phyloP scores from a whole-genome alignment of 2,329 filamentous ascomycete genomes.

The Endoconidiophora polonica region DNA sequence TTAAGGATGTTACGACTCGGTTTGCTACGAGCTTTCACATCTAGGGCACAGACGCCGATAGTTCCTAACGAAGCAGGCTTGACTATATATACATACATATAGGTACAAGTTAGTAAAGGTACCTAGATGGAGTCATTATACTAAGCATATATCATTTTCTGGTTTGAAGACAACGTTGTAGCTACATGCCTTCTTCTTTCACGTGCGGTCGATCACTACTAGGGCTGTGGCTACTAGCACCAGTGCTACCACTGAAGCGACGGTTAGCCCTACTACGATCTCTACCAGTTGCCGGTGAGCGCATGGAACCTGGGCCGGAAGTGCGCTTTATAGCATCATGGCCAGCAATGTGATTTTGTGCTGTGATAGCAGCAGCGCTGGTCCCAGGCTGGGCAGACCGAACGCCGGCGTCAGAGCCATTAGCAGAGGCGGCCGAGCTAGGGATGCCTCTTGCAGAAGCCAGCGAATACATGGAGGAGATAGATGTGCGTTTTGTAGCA shows the following conservation, averaged over 20 bases:
- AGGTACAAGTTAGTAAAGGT: conserved; percentile 13
- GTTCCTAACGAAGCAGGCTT: conserved; percentile 46
- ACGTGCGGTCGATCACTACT: conserved; percentile 51
- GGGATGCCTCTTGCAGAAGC: conserved; percentile 40
- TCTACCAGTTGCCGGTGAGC: conserved; percentile 31
- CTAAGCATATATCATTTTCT: too few relatives aligned
- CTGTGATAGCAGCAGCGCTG: conserved; percentile 4
- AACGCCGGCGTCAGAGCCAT: conserved; percentile 32
- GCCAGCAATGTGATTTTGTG: conserved; percentile 6
- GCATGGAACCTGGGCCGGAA: conserved; percentile 16
- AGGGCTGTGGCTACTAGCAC: conserved; percentile 65
- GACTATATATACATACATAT: conserved; percentile 19
- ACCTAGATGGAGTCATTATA: background rate
- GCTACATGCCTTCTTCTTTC: conserved; percentile 34
- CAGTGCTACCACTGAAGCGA: conserved; percentile 66
- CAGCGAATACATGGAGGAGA: conserved; percentile 56
- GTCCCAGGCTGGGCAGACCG: conserved; percentile 5
- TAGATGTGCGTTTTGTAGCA: conserved; percentile 50
- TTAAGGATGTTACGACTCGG: conserved; percentile 94
- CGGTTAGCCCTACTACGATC: conserved; percentile 56
- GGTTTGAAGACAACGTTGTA: too few relatives aligned
- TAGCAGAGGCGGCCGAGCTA: conserved; percentile 35
- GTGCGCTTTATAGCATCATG: conserved; percentile 13
- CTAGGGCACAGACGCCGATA: conserved; percentile 88
- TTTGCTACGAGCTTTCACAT: conserved; percentile 91